Base-by-base conservation (phyloP, 768 basidiomycete genomes). In the Termitomyces sp. region DNA sequence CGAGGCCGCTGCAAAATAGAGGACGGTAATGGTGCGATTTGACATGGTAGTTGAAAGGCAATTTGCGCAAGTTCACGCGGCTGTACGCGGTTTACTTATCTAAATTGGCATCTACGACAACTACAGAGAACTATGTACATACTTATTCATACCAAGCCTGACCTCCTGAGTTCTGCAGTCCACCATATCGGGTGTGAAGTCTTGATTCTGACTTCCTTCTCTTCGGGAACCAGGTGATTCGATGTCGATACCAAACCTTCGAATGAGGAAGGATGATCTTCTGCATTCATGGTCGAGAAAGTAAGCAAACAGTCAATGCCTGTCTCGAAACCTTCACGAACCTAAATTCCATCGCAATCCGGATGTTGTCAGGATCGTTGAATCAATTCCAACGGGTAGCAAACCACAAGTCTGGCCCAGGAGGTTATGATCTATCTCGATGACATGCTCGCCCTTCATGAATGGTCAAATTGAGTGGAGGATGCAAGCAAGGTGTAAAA, bases 321-420 rank as follows among this genome's bases (percentile, higher is more conserved):
- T 9, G 33, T 60, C 41, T 20, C 18, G 24, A 58, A 16, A 24
- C 30, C 53, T 24, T 28, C 1, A 74, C 83, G 61, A 65, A 90
- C 95, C 80, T 46, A 97, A 70, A 70, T 99, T 88, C 97, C 97
- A 99, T 63, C 84, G 78, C 35, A 98, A 76, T 0, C 97, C 97
- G 1, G 73, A 79, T 0, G 94, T 98, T 3, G 88, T 83, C n/a
- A 98, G 74, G 16, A 83, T 70, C 0, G 94, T 88, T 5, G 77
- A 79, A 30, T 86, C 86, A 14, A 94, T 73, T 0, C 95, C 97
- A 3, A 98, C 81, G 1, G 97, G 97, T 10, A 99, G 80, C n/a
- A 98, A 80, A 0, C 95, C 97, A 68, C 97, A 99, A 0, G 95
- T 98, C 52, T 84, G 83, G 0, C 95, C 96, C 41, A 97, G 74